Conservation (phyloP, 2,329 filamentous ascomycete species). For the Xylaria hypoxylon region DNA sequence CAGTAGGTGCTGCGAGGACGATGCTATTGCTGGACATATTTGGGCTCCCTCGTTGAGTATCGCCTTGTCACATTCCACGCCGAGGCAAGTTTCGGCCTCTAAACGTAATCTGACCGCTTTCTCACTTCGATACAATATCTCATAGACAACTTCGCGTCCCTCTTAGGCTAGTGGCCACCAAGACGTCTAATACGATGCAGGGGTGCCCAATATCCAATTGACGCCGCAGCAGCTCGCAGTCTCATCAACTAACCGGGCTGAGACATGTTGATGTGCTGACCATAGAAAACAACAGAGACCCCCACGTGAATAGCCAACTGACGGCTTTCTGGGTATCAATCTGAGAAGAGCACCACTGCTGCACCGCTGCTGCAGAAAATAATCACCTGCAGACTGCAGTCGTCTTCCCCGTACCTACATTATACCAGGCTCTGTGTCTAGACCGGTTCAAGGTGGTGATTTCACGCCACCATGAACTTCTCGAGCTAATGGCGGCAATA, state of each 20-base stretch:
- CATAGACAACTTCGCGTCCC: background rate
- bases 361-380: slow-evolving; percentile 2
- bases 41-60: background rate
- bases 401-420: background rate
- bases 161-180: background rate
- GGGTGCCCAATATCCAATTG: slow-evolving; percentile 27
- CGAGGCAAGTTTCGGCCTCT: background rate
- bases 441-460: background rate
- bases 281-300: slow-evolving; percentile 12
- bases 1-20: background rate
- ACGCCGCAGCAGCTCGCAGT: background rate
- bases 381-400: slow-evolving; percentile 2
- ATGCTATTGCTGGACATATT: background rate
- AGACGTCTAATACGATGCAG: slow-evolving; percentile 14
- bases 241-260: background rate
- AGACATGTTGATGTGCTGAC: slow-evolving; percentile 5
- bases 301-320: slow-evolving; percentile 21
- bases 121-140: background rate
- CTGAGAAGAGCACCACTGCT: background rate
- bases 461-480: background rate
- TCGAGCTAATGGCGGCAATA: slow-evolving; percentile 20
- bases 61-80: background rate
- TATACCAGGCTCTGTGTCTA: background rate
- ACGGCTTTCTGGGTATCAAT: background rate
- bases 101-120: background rate